Evolutionary conservation across 78 protist genomes (phyloP).

Genomic region (Speleostelium caveatum): DNA sequence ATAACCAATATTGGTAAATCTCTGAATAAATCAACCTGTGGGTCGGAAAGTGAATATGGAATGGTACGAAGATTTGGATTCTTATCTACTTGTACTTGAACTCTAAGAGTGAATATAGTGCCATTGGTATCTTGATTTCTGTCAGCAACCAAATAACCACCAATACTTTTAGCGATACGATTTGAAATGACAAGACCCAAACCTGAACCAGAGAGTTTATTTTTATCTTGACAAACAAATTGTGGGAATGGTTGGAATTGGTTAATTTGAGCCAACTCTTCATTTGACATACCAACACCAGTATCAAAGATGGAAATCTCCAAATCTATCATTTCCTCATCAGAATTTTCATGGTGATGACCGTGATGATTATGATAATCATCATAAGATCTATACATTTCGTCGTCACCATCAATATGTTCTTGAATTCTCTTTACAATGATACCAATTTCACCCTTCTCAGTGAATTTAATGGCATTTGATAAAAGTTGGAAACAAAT

Average conservation of each 20-base stretch:
- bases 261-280: slow-evolving; percentile 24
- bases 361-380: slow-evolving; percentile 1
- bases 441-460: slow-evolving; percentile 61
- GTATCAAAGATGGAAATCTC: slow-evolving; percentile 62
- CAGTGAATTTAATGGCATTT: slow-evolving; percentile 56
- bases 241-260: slow-evolving; percentile 61
- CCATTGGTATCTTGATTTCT: slow-evolving; percentile 15
- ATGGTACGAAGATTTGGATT: background rate
- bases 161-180: slow-evolving; percentile 23
- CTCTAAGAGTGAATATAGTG: background rate
- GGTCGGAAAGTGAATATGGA: background rate
- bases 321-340: slow-evolving; percentile 3
- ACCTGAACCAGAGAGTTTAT: slow-evolving; percentile 30
- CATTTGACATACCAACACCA: slow-evolving; percentile 47
- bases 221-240: background rate
- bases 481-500: slow-evolving; percentile 52
- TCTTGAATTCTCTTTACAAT: background rate
- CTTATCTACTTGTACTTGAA: slow-evolving; percentile 9
- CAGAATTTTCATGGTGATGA: background rate
- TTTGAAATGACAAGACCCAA: slow-evolving; percentile 45
- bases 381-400: no score
- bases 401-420: background rate
- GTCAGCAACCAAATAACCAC: slow-evolving; percentile 30
- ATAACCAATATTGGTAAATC: background rate
- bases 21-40: background rate